A percentile compares a stretch with the other conserved stretches of the same genome.
phyloP scores from a whole-genome alignment of 2,329 filamentous ascomycete genomes.

The Cladosporium sp. region DNA sequence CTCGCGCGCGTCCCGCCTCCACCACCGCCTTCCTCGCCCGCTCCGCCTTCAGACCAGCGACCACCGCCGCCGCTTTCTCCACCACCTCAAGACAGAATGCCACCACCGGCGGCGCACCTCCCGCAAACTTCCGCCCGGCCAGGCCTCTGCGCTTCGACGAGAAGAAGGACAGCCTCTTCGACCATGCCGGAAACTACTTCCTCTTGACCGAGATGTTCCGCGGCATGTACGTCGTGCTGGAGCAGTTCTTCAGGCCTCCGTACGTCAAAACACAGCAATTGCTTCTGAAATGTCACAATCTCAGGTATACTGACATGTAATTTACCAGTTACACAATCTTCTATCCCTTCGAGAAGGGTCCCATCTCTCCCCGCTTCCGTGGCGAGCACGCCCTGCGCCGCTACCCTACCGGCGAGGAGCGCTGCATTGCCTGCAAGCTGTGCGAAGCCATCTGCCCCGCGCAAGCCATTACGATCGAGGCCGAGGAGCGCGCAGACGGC shows the following conservation, averaged over 20 bases:
- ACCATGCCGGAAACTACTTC: constrained; percentile 89
- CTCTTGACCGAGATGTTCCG: constrained; percentile 91
- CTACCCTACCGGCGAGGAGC: constrained; percentile 96
- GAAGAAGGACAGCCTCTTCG: constrained; percentile 68
- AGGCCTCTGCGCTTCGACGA: constrained; percentile 74
- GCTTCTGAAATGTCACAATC: neutral
- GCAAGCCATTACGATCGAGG: constrained; percentile 97
- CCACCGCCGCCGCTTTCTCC: constrained; percentile 55
- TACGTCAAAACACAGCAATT: constrained; percentile 52
- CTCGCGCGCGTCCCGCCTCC: constrained; percentile 38
- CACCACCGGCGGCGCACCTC: constrained; percentile 71
- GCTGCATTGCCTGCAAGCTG: constrained; percentile 99
- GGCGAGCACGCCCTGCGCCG: constrained; percentile 94
- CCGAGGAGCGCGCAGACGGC: constrained; percentile 94
- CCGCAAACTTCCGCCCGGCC: constrained; percentile 73
- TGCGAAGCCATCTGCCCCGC: constrained; percentile 98
- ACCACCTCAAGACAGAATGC: constrained; percentile 57
- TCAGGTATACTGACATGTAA: constrained; percentile 14
- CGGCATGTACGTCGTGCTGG: constrained; percentile 95
- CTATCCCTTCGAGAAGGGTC: constrained; percentile 98
- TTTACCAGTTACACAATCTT: constrained; percentile 91
- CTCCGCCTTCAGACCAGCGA: constrained; percentile 33
- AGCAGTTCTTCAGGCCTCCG: constrained; percentile 98
- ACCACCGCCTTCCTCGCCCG: constrained; percentile 31
- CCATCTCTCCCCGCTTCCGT: constrained; percentile 95